Evolutionary conservation across 352 stramenopile genomes (phyloP).

Genomic region (Aphanomyces astaci): DNA sequence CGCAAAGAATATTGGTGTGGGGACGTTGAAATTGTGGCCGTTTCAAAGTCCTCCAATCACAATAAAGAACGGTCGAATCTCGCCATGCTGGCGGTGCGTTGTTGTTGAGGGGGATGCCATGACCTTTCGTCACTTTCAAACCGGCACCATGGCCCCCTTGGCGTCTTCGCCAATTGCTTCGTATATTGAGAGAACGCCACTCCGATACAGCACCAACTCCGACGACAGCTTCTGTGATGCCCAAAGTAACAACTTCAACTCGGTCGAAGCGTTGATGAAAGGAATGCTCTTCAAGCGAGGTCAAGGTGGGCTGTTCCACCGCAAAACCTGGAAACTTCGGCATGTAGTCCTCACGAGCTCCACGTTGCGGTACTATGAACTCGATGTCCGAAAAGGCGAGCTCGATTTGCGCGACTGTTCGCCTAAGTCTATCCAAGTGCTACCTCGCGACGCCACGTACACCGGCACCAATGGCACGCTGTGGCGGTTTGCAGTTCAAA

Average conservation of each 20-base stretch:
- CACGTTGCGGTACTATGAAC: conserved; percentile 8
- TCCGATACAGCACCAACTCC: not conserved
- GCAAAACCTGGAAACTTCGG: not conserved
- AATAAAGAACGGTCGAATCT: not conserved
- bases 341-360: conserved; percentile 5
- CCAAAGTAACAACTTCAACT: not conserved
- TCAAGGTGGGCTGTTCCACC: conserved; percentile 11
- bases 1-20: not conserved
- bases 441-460: not conserved
- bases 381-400: conserved; percentile 3
- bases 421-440: not conserved
- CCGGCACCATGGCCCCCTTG: not conserved
- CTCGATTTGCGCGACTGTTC: conserved; percentile 5
- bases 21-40: not conserved
- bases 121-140: not conserved
- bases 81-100: not conserved
- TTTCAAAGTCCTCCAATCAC: not conserved
- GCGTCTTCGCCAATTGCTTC: not conserved
- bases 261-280: not conserved
- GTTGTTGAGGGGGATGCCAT: not conserved
- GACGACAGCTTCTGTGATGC: not conserved
- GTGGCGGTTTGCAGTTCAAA: conserved; percentile 10
- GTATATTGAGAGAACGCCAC: not conserved
- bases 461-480: not conserved
- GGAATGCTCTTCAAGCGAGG: conserved; percentile 15